Evolutionary conservation across 2,329 filamentous ascomycete species (phyloP), one percentile per base, ranked within the genome.

Genomic region (Scolecobasidium constrictum): DNA sequence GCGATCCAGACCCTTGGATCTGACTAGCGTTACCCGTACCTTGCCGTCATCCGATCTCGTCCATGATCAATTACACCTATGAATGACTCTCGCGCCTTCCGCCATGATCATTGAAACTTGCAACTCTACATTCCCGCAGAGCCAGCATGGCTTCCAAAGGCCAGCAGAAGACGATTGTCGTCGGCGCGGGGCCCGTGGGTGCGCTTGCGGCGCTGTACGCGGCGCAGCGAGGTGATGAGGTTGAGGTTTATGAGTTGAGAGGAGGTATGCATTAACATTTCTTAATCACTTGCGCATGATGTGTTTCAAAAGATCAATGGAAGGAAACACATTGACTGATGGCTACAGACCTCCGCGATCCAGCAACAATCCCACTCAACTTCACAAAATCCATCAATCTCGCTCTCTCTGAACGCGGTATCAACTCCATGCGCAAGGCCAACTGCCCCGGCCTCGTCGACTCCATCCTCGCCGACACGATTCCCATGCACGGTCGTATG

Each of bases 341-440:
- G n/a, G n/a, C n/a, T n/a, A 39, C 49, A 96, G 92, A 98, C 66
- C 78, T 96, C 38, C 80, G 92, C 33, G 80, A 93, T 58, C 80
- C 83, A 2, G 74, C 77, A 2, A 94, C 85, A 1, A 78, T 80
- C 21, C 88, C 90, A 3, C 71, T 96, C 47, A 95, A 95, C 63
- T 95, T 95, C 58, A 94, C 88, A 47, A 94, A 87, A 61, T 96
- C 92, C n/a, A 98, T 98, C 68, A 98, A 98, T 57, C 67, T 98
- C 43, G 90, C 92, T 17, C 71, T 98, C 1, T 96, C 92, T 0
- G 88, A 96, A 59, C 79, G 92, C 46, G 92, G 92, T 22, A 88
- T 96, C 59, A 84, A 92, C 60, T 85, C 90, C 17, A 81, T 98
- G 64, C 75, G 76, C 41, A 69, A 83, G 52, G 77, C 84, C 2